Evolutionary conservation across 306 rosid species (phyloP).

Genomic region (Trifolium pratense): DNA sequence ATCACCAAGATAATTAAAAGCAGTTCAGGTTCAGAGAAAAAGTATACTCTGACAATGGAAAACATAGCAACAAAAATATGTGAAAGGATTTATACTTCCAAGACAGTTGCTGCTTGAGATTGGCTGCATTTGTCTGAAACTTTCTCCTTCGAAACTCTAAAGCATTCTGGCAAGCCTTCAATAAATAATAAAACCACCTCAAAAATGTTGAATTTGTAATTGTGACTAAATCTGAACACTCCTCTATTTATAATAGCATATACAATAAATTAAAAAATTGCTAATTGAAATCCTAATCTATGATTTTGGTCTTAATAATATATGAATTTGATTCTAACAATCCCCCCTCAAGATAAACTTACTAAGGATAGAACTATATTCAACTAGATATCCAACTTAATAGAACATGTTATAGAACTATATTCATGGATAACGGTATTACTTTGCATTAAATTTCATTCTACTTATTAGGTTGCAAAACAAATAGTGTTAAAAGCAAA

Average conservation of each 20-base stretch:
- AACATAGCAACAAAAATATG: not conserved
- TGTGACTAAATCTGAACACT: not conserved
- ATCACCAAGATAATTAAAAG: constrained; percentile 26
- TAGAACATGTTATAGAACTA: too few species aligned
- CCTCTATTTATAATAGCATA: not conserved
- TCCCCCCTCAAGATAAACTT: too few species aligned
- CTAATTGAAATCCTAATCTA: not conserved
- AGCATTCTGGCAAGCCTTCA: constrained; percentile 76
- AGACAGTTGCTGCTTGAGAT: constrained; percentile 70
- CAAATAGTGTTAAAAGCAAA: not conserved
- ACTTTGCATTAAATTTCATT: not conserved
- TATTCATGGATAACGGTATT: too few species aligned
- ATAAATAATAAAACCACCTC: constrained; percentile 7
- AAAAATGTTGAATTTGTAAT: not conserved
- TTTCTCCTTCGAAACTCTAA: constrained; percentile 56
- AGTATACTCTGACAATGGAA: not conserved
- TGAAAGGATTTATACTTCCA: constrained; percentile 70
- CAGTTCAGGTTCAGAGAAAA: not conserved
- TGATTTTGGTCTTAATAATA: too few species aligned
- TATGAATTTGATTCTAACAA: too few species aligned
- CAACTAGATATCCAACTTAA: too few species aligned
- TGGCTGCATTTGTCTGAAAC: constrained; percentile 63
- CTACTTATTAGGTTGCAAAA: not conserved
- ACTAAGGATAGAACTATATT: too few species aligned
- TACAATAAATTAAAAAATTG: too few species aligned